These are phyloP conservation scores for Setomelanomma holmii DNA, from an alignment of 2,329 filamentous ascomycete genomes.

Conservation along the genomic window DNA sequence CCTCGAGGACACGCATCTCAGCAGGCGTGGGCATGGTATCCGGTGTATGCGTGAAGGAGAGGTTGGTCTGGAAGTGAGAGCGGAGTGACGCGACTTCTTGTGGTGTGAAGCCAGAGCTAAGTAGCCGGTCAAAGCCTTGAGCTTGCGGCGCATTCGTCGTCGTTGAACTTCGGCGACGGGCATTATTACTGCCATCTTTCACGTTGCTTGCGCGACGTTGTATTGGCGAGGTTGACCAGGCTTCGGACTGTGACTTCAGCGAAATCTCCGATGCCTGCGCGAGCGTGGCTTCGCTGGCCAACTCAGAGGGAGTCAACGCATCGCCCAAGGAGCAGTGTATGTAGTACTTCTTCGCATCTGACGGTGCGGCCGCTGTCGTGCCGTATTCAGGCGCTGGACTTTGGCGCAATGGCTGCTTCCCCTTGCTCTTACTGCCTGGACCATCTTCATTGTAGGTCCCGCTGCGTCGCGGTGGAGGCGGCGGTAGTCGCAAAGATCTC, in stretches of 20 bases:
- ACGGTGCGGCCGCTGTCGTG: constrained; percentile 21
- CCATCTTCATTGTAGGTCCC: constrained; percentile 27
- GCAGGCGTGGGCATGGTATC: constrained; percentile 86
- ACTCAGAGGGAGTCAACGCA: constrained; percentile 70
- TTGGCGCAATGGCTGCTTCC: constrained; percentile 68
- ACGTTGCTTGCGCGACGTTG: constrained; percentile 23
- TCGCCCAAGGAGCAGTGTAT: constrained; percentile 94
- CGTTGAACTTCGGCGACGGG: constrained; percentile 28
- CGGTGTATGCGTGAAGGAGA: constrained; percentile 81
- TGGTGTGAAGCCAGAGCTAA: constrained; percentile 79
- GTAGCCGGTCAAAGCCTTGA: constrained; percentile 86
- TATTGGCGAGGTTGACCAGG: constrained; percentile 15
- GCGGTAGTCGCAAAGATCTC: constrained; percentile 69
- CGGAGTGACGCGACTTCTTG: constrained; percentile 85
- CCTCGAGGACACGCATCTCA: constrained; percentile 79
- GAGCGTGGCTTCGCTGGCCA: constrained; percentile 68
- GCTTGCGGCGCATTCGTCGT: constrained; percentile 67
- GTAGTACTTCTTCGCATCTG: constrained; percentile 68
- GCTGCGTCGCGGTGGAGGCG: constrained; percentile 58
- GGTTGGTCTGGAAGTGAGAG: constrained; percentile 86
- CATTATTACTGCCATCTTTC: constrained; percentile 14
- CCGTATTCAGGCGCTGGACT: constrained; percentile 38
- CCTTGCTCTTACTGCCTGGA: constrained; percentile 62
- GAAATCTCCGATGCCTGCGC: constrained; percentile 50
- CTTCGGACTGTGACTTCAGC: constrained; percentile 39